Evolutionary conservation across 192 early-diverging fungal genomes (phyloP), one percentile per base, ranked within the genome.

Genomic region (Rhizophagus prolifer): DNA sequence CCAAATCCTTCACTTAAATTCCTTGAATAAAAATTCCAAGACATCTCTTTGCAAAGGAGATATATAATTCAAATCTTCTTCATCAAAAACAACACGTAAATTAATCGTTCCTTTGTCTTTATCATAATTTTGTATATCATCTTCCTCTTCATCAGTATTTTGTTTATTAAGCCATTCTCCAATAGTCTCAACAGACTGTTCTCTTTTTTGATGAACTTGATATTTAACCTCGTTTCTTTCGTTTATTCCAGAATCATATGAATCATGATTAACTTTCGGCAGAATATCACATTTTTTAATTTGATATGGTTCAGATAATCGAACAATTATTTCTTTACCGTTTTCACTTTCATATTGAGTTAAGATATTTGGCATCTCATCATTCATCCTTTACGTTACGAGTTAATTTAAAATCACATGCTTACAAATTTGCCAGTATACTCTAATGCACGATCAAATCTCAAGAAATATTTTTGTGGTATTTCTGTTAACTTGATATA

Each of bases 401-500:
- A 66, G 38, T 19, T 7, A 36, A 67, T 4, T 19, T 19, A 4
- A 19, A 54, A 54, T 19, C 4, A 21, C 14, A 54, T 19, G 16
- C 36, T 67, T 67, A 67, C 65, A 38, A 67, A 36, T 67, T 67
- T 67, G 5, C 65, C 65, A 16, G 36, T 67, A 67, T 38, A 67
- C n/a, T 21, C 65, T 38, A 67, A 44, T 23, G 65, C 65, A 31
- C 65, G 30, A 67, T 41, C 7, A 44, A 38, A 67, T 67, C 65
- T 67, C 21, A n/a, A 30, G 10, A 67, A 67, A 67, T 67, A 67
- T 16, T 0, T n/a, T 21, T 14, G 21, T 36, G 65, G 65, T n/a
- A 67, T 67, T n/a, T 38, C 21, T 14, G 31, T 67, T 38, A 67
- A 38, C 7, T 30, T 30, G 30, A 67, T 67, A 38, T 67, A 67